phyloP scores from a whole-genome alignment of 2,329 filamentous ascomycete genomes.

The Elsinoe fawcettii region DNA sequence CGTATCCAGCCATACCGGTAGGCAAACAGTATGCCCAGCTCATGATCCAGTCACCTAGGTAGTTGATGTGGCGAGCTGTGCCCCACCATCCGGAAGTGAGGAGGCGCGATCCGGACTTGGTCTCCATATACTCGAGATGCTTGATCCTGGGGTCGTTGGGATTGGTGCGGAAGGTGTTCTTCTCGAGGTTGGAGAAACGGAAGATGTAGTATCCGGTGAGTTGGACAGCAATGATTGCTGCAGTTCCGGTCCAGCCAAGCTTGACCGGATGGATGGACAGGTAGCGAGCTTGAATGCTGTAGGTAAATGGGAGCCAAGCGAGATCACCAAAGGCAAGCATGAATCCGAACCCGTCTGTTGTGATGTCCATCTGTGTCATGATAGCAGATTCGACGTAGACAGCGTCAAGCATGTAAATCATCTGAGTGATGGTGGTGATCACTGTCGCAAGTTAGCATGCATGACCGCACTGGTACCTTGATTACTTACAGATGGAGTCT shows the following conservation, averaged over 20 bases:
- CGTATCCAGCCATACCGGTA: slow-evolving; percentile 75
- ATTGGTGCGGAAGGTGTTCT: slow-evolving; percentile 87
- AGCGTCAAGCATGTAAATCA: slow-evolving; percentile 74
- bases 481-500: slow-evolving; percentile 58
- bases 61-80: slow-evolving; percentile 85
- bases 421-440: slow-evolving; percentile 68
- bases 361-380: slow-evolving; percentile 90
- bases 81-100: slow-evolving; percentile 92
- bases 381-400: slow-evolving; percentile 83
- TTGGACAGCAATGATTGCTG: slow-evolving; percentile 59
- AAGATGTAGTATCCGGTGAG: slow-evolving; percentile 79
- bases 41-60: slow-evolving; percentile 91
- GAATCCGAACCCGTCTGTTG: slow-evolving; percentile 85
- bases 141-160: slow-evolving; percentile 68
- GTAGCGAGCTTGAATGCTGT: slow-evolving; percentile 77
- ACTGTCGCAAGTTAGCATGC: slow-evolving; percentile 31
- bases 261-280: slow-evolving; percentile 71
- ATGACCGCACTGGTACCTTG: neutral
- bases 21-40: slow-evolving; percentile 84
- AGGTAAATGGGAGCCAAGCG: slow-evolving; percentile 86
- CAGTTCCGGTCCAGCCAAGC: slow-evolving; percentile 62
- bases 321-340: slow-evolving; percentile 93
- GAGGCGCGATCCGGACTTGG: slow-evolving; percentile 70
- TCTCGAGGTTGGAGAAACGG: slow-evolving; percentile 87
- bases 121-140: slow-evolving; percentile 80